A percentile compares a stretch with the other conserved stretches of the same genome.
These are phyloP conservation scores for Amphibolis antarctica DNA, from an alignment of 106 monocot species.

Conservation along the genomic window DNA sequence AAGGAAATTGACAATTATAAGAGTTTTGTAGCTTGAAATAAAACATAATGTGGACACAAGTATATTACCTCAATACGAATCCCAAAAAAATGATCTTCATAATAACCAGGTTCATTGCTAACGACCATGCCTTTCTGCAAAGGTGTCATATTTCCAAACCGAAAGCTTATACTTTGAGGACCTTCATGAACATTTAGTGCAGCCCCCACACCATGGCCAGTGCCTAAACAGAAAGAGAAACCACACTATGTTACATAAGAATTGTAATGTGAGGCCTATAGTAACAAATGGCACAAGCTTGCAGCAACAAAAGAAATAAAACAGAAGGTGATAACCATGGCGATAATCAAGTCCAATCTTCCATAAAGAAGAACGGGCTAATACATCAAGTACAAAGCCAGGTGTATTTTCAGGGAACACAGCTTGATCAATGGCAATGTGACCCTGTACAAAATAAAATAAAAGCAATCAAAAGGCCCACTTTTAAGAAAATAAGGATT, in stretches of 20 bases:
- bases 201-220: constrained; percentile 98
- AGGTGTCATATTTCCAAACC: constrained; percentile 85
- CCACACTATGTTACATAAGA: neutral
- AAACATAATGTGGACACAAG: no score
- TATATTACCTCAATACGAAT: constrained; percentile 91
- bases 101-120: constrained; percentile 97
- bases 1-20: no score
- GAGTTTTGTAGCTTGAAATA: no score
- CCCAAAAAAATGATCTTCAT: constrained; percentile 94
- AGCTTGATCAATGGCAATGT: constrained; percentile 90
- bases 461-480: neutral
- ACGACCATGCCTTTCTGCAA: constrained; percentile 89
- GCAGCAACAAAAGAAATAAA: neutral
- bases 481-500: no score
- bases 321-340: constrained; percentile 40
- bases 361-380: constrained; percentile 82
- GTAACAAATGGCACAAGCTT: neutral
- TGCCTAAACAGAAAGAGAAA: constrained; percentile 39
- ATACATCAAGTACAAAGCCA: constrained; percentile 92
- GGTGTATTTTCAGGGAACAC: constrained; percentile 88
- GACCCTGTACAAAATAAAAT: constrained; percentile 47
- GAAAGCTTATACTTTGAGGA: constrained; percentile 90
- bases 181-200: constrained; percentile 99
- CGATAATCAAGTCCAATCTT: constrained; percentile 97
- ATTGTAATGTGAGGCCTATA: neutral